A percentile compares a stretch with the other conserved stretches of the same genome.
Evolutionary conservation across 805 yeast genomes (phyloP).

Genomic region (Candida tammaniensis): DNA sequence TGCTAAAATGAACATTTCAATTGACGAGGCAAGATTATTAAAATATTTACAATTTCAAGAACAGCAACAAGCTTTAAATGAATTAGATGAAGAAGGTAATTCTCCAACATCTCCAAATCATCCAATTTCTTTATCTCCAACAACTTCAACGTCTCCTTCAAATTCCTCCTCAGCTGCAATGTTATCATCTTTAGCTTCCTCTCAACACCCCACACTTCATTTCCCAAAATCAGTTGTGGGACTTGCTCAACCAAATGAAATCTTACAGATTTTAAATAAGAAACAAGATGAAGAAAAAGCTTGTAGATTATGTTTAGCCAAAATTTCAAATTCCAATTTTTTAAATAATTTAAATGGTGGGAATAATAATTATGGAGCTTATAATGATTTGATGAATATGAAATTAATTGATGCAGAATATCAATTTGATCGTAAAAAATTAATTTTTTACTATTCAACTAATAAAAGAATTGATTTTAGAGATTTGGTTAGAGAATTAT

Average conservation of each 20-base stretch:
- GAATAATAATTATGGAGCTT: slow-evolving; percentile 1
- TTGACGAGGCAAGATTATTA: slow-evolving; percentile 66
- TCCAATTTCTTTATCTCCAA: slow-evolving; percentile 13
- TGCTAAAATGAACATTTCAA: slow-evolving; percentile 52
- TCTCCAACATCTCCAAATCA: neutral
- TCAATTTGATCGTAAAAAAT: slow-evolving; percentile 76
- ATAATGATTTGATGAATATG: slow-evolving; percentile 37
- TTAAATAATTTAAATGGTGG: slow-evolving; percentile 1
- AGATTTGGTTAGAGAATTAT: slow-evolving; percentile 41
- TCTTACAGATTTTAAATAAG: slow-evolving; percentile 56
- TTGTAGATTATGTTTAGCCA: slow-evolving; percentile 54
- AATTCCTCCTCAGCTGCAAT: neutral
- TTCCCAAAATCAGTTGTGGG: slow-evolving; percentile 68
- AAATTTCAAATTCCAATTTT: slow-evolving; percentile 40
- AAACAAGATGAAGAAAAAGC: slow-evolving; percentile 70
- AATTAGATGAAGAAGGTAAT: slow-evolving; percentile 15
- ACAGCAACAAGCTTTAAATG: slow-evolving; percentile 61
- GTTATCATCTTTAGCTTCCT: no score
- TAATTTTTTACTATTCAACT: slow-evolving; percentile 64
- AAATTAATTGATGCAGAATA: slow-evolving; percentile 73
- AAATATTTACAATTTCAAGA: slow-evolving; percentile 67
- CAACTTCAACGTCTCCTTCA: slow-evolving; percentile 12
- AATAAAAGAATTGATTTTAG: slow-evolving; percentile 59
- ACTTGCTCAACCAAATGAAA: slow-evolving; percentile 60
- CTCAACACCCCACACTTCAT: slow-evolving; percentile 39